These are phyloP conservation scores for Kazachstania sp. DNA, from an alignment of 1,139 yeast species.

Conservation along the genomic window DNA sequence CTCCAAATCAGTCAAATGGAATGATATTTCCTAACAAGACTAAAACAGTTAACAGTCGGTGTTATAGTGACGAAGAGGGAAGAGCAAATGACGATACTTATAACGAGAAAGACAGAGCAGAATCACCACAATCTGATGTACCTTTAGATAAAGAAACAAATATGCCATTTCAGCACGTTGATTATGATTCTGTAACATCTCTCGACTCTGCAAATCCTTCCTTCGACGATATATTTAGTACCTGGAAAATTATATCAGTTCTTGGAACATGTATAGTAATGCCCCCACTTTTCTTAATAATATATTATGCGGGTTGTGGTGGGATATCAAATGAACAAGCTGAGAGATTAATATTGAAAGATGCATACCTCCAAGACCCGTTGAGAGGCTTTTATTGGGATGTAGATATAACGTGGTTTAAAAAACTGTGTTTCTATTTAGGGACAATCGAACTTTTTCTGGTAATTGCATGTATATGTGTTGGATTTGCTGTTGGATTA, in stretches of 20 bases:
- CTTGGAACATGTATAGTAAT: conserved; percentile 16
- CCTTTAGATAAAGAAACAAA: conserved; percentile 6
- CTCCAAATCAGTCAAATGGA: too few relatives aligned
- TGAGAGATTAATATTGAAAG: conserved; percentile 17
- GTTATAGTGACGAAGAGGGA: not conserved
- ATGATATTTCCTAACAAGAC: too few relatives aligned
- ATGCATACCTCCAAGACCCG: conserved; percentile 14
- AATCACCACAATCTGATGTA: not conserved
- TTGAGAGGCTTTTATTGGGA: conserved; percentile 25
- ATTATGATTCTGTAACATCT: conserved; percentile 11
- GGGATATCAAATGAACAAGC: conserved; percentile 19
- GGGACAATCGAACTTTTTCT: conserved; percentile 19
- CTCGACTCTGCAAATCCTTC: conserved; percentile 10
- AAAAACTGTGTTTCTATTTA: conserved; percentile 17
- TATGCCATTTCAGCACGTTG: conserved; percentile 19
- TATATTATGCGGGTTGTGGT: conserved; percentile 15
- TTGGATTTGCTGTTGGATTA: conserved; percentile 34
- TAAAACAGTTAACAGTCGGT: too few relatives aligned
- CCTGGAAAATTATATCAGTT: conserved; percentile 12
- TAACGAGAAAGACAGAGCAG: not conserved
- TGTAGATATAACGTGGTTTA: conserved; percentile 22
- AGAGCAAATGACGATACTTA: not conserved
- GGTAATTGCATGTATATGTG: conserved; percentile 28
- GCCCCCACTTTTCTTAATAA: conserved; percentile 26
- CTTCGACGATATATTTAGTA: conserved; percentile 18